Base-by-base conservation (phyloP, 2,329 filamentous ascomycete genomes). In the Helminthosporium solani region DNA sequence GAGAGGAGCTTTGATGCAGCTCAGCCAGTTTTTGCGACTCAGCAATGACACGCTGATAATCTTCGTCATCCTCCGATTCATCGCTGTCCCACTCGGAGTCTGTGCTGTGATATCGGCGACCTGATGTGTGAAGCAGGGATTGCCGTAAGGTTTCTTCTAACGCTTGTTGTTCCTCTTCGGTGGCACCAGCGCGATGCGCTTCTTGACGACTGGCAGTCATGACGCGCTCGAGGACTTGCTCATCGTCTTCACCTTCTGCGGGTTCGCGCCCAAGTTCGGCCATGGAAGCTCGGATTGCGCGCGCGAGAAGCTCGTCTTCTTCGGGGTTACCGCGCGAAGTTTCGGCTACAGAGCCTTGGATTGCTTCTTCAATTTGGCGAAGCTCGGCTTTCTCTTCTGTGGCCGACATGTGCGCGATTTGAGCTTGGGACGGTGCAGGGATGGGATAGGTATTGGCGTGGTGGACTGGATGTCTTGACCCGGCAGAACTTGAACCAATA, bases 231-330 rank as follows among this genome's bases (percentile, higher is more conserved):
- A 81, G 62, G 3, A 71, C 70, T 46, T 75, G 70, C 40, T 78
- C 70, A 15, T 77, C 71, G 33, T 74, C 70, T 37, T 71, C 65
- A n/a, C 64, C 61, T 2, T 51, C 64, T 15, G 70, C 57, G 7
- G 62, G 59, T 4, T 56, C 58, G 14, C 61, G 57, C 45, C 78
- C 72, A 7, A 84, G 66, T 56, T 87, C 83, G 12, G 72, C 73
- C 14, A 94, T 76, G 52, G 86, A 89, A 4, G 86, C 83, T 12
- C 87, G 78, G 40, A 95, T 86, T 1, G 88, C 88, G 16, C 81
- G 77, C 62, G 90, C 88, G 38, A 95, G 78, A 47, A 80, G 75
- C 18, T 77, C 78, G 59, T 94, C 89, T 65, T 94, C 86, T 16
- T 82, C 77, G 0, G 76, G 63, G 52, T 92, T 78, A 9, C 88